Conservation (phyloP, 441 rosid species). For the Adansonia gregorii region DNA sequence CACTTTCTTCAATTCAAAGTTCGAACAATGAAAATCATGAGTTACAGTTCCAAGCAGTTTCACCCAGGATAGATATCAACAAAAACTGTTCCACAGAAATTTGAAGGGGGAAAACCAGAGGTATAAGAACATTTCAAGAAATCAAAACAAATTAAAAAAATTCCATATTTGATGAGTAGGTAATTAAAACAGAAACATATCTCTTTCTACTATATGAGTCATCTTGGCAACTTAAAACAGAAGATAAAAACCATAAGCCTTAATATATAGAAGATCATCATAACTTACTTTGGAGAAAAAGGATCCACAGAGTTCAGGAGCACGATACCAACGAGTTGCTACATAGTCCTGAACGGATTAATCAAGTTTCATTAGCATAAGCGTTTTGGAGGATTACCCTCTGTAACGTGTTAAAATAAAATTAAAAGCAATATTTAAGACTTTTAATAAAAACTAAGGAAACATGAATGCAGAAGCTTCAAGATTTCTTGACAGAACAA, state of each 20-base stretch:
- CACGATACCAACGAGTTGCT: conserved; percentile 99
- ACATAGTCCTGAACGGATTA: conserved; percentile 80
- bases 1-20: conserved; percentile 3
- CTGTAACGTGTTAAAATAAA: neutral
- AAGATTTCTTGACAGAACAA: conserved; percentile 29
- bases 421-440: neutral
- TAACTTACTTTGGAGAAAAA: conserved; percentile 96
- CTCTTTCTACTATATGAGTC: neutral
- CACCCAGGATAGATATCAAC: neutral
- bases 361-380: conserved; percentile 25
- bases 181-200: neutral
- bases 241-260: neutral
- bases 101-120: neutral
- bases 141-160: neutral
- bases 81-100: conserved; percentile 4
- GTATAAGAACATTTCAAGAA: neutral
- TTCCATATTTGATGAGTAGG: neutral
- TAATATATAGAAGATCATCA: conserved; percentile 18
- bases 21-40: neutral
- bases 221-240: conserved; percentile 3
- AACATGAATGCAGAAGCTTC: conserved; percentile 1
- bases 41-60: neutral
- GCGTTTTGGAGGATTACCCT: conserved; percentile 19
- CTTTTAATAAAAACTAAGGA: neutral
- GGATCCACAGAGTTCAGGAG: conserved; percentile 99